Evolutionary conservation across 75 land plant genomes (phyloP), one percentile per base, ranked within the genome.

Genomic region (Picea glauca): DNA sequence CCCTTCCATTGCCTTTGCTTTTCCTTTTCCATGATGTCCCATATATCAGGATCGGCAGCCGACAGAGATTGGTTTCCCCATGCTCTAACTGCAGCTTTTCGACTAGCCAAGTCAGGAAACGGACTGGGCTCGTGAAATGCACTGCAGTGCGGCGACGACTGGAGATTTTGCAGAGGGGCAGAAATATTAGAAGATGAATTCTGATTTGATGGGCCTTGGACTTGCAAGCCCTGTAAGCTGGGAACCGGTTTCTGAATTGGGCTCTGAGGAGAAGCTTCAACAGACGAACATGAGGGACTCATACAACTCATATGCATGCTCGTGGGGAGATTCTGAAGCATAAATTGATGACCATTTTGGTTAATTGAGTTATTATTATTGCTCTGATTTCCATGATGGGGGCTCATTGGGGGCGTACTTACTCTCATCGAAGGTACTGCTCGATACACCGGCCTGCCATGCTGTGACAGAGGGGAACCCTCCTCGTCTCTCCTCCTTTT

Each of bases 1-100:
- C 96, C 96, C 62, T 74, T 82, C 75, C 87, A 85, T 63, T 95
- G 98, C 74, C 96, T 83, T 59, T 78, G 33, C 84, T 90, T 90
- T 85, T 95, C 98, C 88, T 93, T 90, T 84, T 94, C 95, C 89
- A 94, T 94, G 14, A 92, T 88, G 31, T 84, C 89, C 84, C 84
- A 89, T 14, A 96, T 13, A n/a, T 90, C 93, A 1, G 91, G 91
- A 66, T 96, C 99, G 17, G 88, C 92, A 31, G 46, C 81, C 0
- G 79, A 70, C 17, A 96, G 85, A 58, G 90, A 87, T 85, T 88
- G 87, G 78, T 88, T 87, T 33, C 93, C 99, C 99, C 99, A 96
- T n/a, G 87, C 83, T 63, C 82, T 80, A 13, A 91, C 94, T 3
- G 88, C 83, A 6, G 79, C 75, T 40, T 84, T 76, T 75, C 94